Percentiles rank a stretch among this genome's conserved stretches.
These are phyloP conservation scores for Petunia hybrid DNA, from an alignment of 305 asterid species.

Conservation along the genomic window DNA sequence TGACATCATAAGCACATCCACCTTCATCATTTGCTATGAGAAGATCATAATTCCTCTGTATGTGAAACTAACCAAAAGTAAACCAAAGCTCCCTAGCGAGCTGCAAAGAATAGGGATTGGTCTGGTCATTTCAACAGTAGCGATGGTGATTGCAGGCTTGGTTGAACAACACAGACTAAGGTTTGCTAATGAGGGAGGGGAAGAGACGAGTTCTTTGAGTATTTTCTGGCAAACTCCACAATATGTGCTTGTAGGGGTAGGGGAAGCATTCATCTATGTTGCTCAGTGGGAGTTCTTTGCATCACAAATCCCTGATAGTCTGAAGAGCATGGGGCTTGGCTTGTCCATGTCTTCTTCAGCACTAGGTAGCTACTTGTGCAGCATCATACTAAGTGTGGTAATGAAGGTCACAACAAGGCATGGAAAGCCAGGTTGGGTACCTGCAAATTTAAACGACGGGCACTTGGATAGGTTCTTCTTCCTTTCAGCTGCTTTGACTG, in stretches of 20 bases:
- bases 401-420: constrained; percentile 67
- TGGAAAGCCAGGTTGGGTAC: constrained; percentile 82
- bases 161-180: constrained; percentile 71
- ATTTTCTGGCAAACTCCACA: constrained; percentile 90
- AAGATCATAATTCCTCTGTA: constrained; percentile 66
- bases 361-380: constrained; percentile 77
- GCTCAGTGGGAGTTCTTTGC: constrained; percentile 88
- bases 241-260: constrained; percentile 80
- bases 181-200: constrained; percentile 43
- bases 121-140: constrained; percentile 64
- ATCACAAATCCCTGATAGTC: constrained; percentile 68
- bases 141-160: constrained; percentile 73
- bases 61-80: constrained; percentile 56
- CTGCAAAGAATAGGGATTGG: constrained; percentile 82
- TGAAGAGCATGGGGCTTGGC: constrained; percentile 84
- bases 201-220: constrained; percentile 67
- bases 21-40: constrained; percentile 76
- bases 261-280: constrained; percentile 79
- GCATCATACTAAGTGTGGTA: constrained; percentile 61
- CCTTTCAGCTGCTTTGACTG: constrained; percentile 69
- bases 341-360: constrained; percentile 85
- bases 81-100: constrained; percentile 63
- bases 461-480: constrained; percentile 87
- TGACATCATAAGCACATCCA: constrained; percentile 78
- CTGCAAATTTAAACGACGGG: constrained; percentile 76